phyloP scores from a whole-genome alignment of 1,139 yeast genomes.

The Debaryomyces fabryi region DNA sequence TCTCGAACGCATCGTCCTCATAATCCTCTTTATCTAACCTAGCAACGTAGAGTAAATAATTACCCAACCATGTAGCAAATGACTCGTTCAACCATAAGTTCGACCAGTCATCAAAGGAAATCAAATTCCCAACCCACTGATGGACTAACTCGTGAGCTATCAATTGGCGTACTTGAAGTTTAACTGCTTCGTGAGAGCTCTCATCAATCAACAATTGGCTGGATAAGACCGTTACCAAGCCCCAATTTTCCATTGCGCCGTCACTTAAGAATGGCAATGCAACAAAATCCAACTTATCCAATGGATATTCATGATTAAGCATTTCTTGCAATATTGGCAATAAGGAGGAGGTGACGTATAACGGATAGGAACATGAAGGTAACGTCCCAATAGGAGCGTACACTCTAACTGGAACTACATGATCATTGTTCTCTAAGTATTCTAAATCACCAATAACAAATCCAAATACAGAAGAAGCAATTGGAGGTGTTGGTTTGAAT shows the following conservation, averaged over 20 bases:
- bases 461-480: slow-evolving; percentile 65
- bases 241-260: slow-evolving; percentile 83
- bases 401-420: slow-evolving; percentile 47
- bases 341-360: slow-evolving; percentile 50
- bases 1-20: slow-evolving; percentile 24
- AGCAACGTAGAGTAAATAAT: slow-evolving; percentile 37
- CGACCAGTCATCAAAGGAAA: slow-evolving; percentile 68
- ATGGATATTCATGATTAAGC: slow-evolving; percentile 53
- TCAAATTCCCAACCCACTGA: slow-evolving; percentile 74
- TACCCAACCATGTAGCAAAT: slow-evolving; percentile 71
- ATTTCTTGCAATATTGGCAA: slow-evolving; percentile 48
- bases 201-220: slow-evolving; percentile 50
- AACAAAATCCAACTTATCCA: slow-evolving; percentile 63
- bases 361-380: slow-evolving; percentile 44
- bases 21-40: slow-evolving; percentile 30
- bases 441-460: slow-evolving; percentile 70
- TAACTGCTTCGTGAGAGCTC: slow-evolving; percentile 20
- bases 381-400: slow-evolving; percentile 61
- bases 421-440: slow-evolving; percentile 38
- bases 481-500: slow-evolving; percentile 58
- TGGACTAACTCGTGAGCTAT: slow-evolving; percentile 73
- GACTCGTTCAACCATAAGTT: slow-evolving; percentile 75
- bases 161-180: slow-evolving; percentile 49
- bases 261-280: slow-evolving; percentile 71
- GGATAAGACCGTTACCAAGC: slow-evolving; percentile 60